Base-by-base conservation (phyloP, 768 basidiomycete species). In the Pleurotus ostreatus region DNA sequence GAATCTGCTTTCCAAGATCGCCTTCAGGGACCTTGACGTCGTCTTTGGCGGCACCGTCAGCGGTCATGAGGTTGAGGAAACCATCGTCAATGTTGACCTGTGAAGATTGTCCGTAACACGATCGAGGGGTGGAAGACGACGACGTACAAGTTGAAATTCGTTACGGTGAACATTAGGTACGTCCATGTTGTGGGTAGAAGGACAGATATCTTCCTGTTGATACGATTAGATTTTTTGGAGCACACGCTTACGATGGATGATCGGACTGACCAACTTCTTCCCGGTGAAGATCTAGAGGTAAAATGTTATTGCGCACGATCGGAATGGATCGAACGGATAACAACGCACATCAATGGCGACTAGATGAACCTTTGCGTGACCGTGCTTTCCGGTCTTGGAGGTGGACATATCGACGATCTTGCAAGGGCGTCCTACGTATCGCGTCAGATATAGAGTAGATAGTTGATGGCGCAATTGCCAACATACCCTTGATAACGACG, bases 131-230 rank as follows among this genome's bases (percentile, higher is more conserved):
- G 8, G 54, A 59, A 20, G 46, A 51, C 59, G 52, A 46, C 20
- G 11, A 56, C 79, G 67, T 70, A 93, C 90, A 68, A 99, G 87
- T 67, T 88, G 81, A 82, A 86, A 98, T 85, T 99, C 97, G 59
- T 76, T 80, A 71, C 96, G 91, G 48, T 25, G 59, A 70, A 99
- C 94, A 76, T 97, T 91, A 72, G 96, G 96, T 67, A 97, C 96
- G 64, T 98, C 95, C 92, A 99, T 94, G 81, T 99, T 99, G 84
- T 99, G 97, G 71, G 96, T 99, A 69, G 94, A 96, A 66, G 93
- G 93, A 65, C 71, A 92, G 73, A 94, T 91, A 81, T 92, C 92
- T 84, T 94, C 92, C 89, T 92, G 70, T 74, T 60, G 38, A 39
- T 16, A 41, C 30, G 34, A 57, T 55, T 26, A 61, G 51, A 16